phyloP scores from a whole-genome alignment of 208 protist genomes.

The Jaenimonas drosophilae region DNA sequence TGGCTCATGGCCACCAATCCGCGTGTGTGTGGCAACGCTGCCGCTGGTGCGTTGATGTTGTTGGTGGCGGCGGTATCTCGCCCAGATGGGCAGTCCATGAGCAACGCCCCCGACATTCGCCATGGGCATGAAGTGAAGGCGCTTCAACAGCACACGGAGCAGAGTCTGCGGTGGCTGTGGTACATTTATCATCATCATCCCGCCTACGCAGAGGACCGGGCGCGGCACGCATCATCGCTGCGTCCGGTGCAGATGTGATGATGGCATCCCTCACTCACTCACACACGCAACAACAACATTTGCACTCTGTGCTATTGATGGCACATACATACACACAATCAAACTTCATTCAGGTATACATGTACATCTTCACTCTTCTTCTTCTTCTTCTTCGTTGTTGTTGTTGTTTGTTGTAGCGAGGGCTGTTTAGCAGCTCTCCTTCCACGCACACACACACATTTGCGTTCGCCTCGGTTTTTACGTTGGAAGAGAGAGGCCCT shows the following conservation, averaged over 20 bases:
- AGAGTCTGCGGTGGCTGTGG: slow-evolving; percentile 66
- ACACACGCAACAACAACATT: no score
- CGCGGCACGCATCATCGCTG: no score
- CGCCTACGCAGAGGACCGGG: slow-evolving; percentile 25
- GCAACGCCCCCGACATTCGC: slow-evolving; percentile 43
- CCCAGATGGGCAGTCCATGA: slow-evolving; percentile 34
- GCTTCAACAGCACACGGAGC: slow-evolving; percentile 56
- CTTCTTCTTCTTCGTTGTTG: slow-evolving; percentile 3
- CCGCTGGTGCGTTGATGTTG: slow-evolving; percentile 29
- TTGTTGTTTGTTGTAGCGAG: not conserved
- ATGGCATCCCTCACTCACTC: no score
- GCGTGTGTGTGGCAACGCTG: slow-evolving; percentile 39
- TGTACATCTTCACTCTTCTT: slow-evolving; percentile 13
- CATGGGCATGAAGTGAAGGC: slow-evolving; percentile 30
- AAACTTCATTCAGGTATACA: no score
- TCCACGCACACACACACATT: slow-evolving; percentile 7
- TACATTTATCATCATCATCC: slow-evolving; percentile 83
- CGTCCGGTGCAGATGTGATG: no score
- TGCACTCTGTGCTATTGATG: no score
- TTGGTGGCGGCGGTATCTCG: slow-evolving; percentile 28
- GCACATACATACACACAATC: no score
- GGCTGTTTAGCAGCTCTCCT: no score
- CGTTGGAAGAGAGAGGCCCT: no score
- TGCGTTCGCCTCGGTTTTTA: slow-evolving; percentile 7
- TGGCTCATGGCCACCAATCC: slow-evolving; percentile 68